Evolutionary conservation across 1,139 yeast species (phyloP), one percentile per base, ranked within the genome.

Genomic region (Candida frijolesensis): DNA sequence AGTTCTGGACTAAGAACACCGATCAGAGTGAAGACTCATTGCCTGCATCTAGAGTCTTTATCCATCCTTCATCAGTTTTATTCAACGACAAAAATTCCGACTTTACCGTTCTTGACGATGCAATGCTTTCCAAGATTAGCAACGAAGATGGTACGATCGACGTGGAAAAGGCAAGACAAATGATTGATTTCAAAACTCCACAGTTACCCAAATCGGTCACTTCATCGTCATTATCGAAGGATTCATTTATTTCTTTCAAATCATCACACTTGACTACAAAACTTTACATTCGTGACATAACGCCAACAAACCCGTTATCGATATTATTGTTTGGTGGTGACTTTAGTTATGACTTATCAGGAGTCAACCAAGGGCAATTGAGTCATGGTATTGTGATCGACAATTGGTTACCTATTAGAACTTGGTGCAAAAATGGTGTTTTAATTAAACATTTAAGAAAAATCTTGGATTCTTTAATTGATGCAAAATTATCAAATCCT

Each of bases 391-490:
- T 86, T 51, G 78, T 86, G 27, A 63, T 91, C 51, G 96, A 88
- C 60, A 77, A 79, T 46, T 88, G 97, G 97, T 68, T 88, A 32
- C 91, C 96, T 8, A 74, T 94, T 34, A 75, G 89, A 57, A 89
- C 96, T 2, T 91, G 98, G 97, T 89, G 96, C 57, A 87, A 95
- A 59, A 90, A 92, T 61, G 98, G 95, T 0, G 96, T 94, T 4
- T 71, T 92, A 48, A 79, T 91, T 38, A 88, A 88, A 54, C 81
- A 87, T 51, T 69, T 94, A 48, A 74, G 96, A 57, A 62, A 71
- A 16, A 64, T 90, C 44, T 69, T 92, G 27, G 96, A 91, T 62
- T 71, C 78, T 16, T 81, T 87, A 1, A 80, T 92, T 50, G 87
- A 82, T 45, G 78, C 76, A 27, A 82, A 82, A 44, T 60, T 76